Evolutionary conservation across 495 filamentous ascomycete species (phyloP).

Genomic region (Hypomontagnella monticulosa): DNA sequence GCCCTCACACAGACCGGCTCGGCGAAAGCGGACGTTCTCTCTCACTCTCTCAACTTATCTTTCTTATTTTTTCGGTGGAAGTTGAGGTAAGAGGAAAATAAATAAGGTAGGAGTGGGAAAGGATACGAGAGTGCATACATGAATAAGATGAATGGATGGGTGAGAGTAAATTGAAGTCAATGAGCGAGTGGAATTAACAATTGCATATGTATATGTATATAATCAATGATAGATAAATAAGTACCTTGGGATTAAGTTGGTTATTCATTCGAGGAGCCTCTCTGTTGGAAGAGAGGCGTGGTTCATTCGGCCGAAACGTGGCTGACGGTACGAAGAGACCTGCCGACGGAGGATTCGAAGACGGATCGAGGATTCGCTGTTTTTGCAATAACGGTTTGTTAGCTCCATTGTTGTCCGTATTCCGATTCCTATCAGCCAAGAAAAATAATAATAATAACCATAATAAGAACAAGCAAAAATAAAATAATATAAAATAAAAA

Average conservation of each 20-base stretch:
- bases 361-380: slow-evolving; percentile 35
- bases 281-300: slow-evolving; percentile 54
- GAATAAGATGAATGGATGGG: slow-evolving; percentile 3
- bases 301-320: slow-evolving; percentile 45
- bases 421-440: slow-evolving; percentile 14
- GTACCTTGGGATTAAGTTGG: slow-evolving; percentile 59
- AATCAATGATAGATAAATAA: slow-evolving; percentile 16
- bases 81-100: slow-evolving; percentile 8
- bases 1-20: slow-evolving; percentile 31
- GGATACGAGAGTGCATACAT: slow-evolving; percentile 27
- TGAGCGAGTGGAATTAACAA: slow-evolving; percentile 24
- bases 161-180: not conserved
- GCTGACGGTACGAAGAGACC: slow-evolving; percentile 25
- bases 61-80: slow-evolving; percentile 15
- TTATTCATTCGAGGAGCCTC: slow-evolving; percentile 60
- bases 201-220: slow-evolving; percentile 28
- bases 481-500: too few species aligned
- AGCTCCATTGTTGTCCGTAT: slow-evolving; percentile 40
- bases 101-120: not conserved
- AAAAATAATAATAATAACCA: not conserved
- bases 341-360: slow-evolving; percentile 27
- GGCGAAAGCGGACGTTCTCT: slow-evolving; percentile 36
- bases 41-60: slow-evolving; percentile 24
- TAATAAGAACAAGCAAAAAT: too few species aligned
- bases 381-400: slow-evolving; percentile 32